Conservation (phyloP, 163 green algal genomes). For the Volvox carteri region DNA sequence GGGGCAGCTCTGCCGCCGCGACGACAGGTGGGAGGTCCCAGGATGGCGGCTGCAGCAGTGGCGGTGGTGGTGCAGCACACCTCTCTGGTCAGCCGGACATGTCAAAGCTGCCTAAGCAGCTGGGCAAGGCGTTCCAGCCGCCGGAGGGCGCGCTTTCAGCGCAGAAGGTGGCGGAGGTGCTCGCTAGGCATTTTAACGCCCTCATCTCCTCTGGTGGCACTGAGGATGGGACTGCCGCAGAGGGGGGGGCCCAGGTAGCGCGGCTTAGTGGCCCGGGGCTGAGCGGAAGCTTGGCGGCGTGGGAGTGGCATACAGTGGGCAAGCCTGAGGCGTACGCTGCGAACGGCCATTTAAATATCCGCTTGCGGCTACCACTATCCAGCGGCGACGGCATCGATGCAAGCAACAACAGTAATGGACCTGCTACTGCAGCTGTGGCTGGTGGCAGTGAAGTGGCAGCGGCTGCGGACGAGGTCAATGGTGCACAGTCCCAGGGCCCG, state of each 20-base stretch:
- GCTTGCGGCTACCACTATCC: neutral
- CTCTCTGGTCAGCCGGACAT: neutral
- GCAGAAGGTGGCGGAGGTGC: neutral
- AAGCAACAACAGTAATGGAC: neutral
- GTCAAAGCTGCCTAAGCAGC: neutral
- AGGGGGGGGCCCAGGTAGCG: too few species aligned
- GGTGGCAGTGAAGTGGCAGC: neutral
- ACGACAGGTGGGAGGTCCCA: neutral
- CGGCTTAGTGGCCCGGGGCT: too few species aligned
- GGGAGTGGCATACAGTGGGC: neutral
- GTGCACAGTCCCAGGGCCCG: too few species aligned
- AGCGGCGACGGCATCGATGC: neutral
- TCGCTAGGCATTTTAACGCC: slow-evolving; percentile 25
- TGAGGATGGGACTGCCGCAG: too few species aligned
- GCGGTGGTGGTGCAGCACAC: neutral
- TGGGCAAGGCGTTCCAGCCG: neutral
- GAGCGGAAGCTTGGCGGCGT: neutral
- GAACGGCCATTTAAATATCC: slow-evolving; percentile 41
- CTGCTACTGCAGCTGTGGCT: neutral
- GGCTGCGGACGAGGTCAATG: too few species aligned
- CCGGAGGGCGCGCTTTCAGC: neutral
- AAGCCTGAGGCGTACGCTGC: neutral
- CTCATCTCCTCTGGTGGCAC: neutral
- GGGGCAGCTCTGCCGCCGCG: too few species aligned
- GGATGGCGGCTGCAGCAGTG: neutral